Base-by-base conservation (phyloP, 495 filamentous ascomycete genomes). In the Aspergillus haitiensis region DNA sequence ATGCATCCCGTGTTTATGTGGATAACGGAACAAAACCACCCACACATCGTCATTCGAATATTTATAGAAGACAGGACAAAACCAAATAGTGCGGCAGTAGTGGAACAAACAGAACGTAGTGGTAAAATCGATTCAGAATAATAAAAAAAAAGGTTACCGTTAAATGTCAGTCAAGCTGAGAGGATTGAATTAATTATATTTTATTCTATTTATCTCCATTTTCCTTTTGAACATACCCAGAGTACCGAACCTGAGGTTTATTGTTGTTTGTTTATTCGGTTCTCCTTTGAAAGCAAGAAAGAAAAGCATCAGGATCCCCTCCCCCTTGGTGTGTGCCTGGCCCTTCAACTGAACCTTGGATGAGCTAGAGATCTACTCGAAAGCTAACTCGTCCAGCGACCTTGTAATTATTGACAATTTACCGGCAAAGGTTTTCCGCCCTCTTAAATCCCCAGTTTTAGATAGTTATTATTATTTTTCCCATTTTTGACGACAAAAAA, bases 111-210 rank as follows among this genome's bases (percentile, higher is more conserved):
- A 27, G 31, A 10, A 16, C 13, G 12, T 51, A 33, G 27, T 51
- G 27, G 11, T n/a, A 27, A 27, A 54, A 40, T 27, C 18, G 13
- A 42, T 54, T 16, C 36, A 35, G 13, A 5, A 48, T 8, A 7
- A 48, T 48, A 37, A 32, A 51, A 35, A 48, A 58, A 51, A 58
- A 51, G 46, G 55, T 15, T 49, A 58, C 56, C 47, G 56, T 58
- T 58, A 58, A 35, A 47, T 58, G 55, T 58, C 55, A 58, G 34
- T 6, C n/a, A 11, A 7, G 36, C 13, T 39, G 0, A 12, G n/a
- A 39, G 51, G 9, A 39, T 27, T 27, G 21, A 37, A 16, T 37
- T n/a, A 33, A 35, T 36, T 27, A 34, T 52, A 27, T 54, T 15
- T 35, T 40, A 13, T 40, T 42, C 15, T 54, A 12, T 37, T 42